Base-by-base conservation (phyloP, 306 rosid genomes). In the Rubus idaeus region DNA sequence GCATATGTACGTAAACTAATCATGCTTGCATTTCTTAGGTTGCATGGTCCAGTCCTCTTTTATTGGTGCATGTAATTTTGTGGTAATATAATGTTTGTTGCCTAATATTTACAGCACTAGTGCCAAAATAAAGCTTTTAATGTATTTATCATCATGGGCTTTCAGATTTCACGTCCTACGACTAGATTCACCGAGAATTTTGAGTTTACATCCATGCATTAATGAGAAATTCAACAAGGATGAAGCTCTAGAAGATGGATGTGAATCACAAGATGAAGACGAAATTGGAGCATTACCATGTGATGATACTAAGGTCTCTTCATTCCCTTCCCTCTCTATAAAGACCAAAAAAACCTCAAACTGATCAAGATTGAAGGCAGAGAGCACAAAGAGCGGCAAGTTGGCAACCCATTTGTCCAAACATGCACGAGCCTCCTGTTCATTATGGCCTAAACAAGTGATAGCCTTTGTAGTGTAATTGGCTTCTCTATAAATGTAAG, bases 181-280 rank as follows among this genome's bases (percentile, higher is more conserved):
- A 78, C 89, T 53, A 86, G 68, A 75, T 95, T 95, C 82, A 90
- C 97, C 1, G 98, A 92, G 77, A 97, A 95, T 72, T 92, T 95
- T 88, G 96, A 95, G 79, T 92, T 95, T 88, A 84, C 12, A 52
- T 96, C 97, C 45, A 95, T 95, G 99, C n/a, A n/a, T n/a, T n/a
- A 95, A 92, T 84, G 97, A 95, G 82, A 95, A 90, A 81, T 95
- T 95, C 79, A 95, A 92, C 58, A 95, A 95, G 91, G 99, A 95
- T 79, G 97, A 95, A 83, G 77, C 86, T 75, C 75, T 69, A 71
- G 96, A 86, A 79, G 89, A 88, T 68, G 85, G 20, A 63, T 11
- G 44, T 16, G 45, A 63, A 63, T 63, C 68, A 37, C 45, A 85
- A 68, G 86, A 91, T 18, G 98, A 90, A 68, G 91, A 92, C 16